Conservation (phyloP, 2,329 filamentous ascomycete species). For the Colletotrichum tamarilloi region DNA sequence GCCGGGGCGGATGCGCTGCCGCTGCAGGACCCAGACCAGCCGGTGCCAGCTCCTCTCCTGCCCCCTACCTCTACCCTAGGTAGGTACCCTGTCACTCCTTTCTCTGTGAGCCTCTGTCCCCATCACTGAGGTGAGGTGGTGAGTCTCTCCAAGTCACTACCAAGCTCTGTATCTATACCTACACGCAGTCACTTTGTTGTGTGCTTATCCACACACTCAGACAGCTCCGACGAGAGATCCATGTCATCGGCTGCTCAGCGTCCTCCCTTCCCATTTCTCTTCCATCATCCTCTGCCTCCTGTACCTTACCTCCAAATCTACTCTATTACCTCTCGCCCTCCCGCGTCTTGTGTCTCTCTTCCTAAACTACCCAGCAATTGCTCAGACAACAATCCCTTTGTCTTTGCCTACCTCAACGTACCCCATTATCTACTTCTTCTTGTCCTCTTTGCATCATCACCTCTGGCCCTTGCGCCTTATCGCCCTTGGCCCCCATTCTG, state of each 20-base stretch:
- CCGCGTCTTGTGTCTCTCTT: neutral
- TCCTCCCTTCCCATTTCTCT: slow-evolving; percentile 5
- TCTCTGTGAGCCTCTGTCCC: neutral
- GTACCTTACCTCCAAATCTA: neutral
- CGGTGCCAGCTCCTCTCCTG: neutral
- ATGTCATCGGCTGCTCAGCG: slow-evolving; percentile 21
- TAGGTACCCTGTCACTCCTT: neutral
- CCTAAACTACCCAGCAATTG: neutral
- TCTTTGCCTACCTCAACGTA: neutral
- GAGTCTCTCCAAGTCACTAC: neutral
- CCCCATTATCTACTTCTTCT: neutral
- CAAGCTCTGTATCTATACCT: neutral
- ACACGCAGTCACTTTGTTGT: neutral
- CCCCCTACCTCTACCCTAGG: neutral
- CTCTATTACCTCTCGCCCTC: neutral
- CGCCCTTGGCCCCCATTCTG: neutral
- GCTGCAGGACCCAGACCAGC: slow-evolving; percentile 14
- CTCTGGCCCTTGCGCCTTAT: slow-evolving; percentile 15
- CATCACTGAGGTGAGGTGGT: neutral
- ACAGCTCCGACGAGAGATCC: slow-evolving; percentile 14
- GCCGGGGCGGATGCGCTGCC: slow-evolving; percentile 3
- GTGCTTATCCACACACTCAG: neutral
- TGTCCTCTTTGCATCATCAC: slow-evolving; percentile 30
- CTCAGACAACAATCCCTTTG: slow-evolving; percentile 25
- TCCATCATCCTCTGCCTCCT: neutral